Percentiles rank a stretch among this genome's conserved stretches.
phyloP scores from a whole-genome alignment of 306 rosid genomes.

The Pterocarpus macrocarpus region DNA sequence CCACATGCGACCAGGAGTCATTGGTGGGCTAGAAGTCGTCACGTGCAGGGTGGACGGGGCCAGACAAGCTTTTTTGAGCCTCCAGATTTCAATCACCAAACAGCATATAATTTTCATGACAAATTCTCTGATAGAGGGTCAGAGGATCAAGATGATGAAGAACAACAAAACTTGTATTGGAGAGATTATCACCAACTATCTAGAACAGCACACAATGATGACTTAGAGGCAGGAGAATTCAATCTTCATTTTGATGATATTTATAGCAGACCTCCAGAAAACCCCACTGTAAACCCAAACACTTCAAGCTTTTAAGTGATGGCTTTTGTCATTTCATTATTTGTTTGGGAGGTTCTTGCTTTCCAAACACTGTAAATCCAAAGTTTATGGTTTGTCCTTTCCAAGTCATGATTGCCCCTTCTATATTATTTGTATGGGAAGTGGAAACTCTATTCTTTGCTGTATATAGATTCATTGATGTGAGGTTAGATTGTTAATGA shows the following conservation, averaged over 20 bases:
- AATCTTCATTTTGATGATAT: slow-evolving; percentile 85
- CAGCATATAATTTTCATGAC: slow-evolving; percentile 45
- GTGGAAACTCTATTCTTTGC: slow-evolving; percentile 61
- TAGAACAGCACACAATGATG: slow-evolving; percentile 59
- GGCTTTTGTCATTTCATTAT: slow-evolving; percentile 44
- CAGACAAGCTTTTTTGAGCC: slow-evolving; percentile 89
- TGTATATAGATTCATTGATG: slow-evolving; percentile 72
- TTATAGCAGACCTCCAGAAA: slow-evolving; percentile 67
- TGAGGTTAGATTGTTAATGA: slow-evolving; percentile 10
- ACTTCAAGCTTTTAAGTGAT: slow-evolving; percentile 54
- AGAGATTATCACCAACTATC: slow-evolving; percentile 55
- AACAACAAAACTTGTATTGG: slow-evolving; percentile 61
- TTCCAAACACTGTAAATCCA: slow-evolving; percentile 13
- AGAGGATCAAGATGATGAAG: slow-evolving; percentile 68
- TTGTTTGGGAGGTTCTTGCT: slow-evolving; percentile 55
- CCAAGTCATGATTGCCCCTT: slow-evolving; percentile 48
- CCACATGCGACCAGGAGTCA: slow-evolving; percentile 52
- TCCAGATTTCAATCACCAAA: slow-evolving; percentile 66
- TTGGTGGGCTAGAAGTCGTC: slow-evolving; percentile 87
- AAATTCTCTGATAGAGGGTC: slow-evolving; percentile 68
- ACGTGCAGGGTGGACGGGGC: slow-evolving; percentile 43
- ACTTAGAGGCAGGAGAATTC: slow-evolving; percentile 65
- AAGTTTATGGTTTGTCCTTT: slow-evolving; percentile 35
- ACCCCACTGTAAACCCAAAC: slow-evolving; percentile 53
- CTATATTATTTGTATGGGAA: slow-evolving; percentile 40